Evolutionary conservation across 2,329 filamentous ascomycete genomes (phyloP), one percentile per base, ranked within the genome.

Genomic region (Emmonsiellopsis sp.): DNA sequence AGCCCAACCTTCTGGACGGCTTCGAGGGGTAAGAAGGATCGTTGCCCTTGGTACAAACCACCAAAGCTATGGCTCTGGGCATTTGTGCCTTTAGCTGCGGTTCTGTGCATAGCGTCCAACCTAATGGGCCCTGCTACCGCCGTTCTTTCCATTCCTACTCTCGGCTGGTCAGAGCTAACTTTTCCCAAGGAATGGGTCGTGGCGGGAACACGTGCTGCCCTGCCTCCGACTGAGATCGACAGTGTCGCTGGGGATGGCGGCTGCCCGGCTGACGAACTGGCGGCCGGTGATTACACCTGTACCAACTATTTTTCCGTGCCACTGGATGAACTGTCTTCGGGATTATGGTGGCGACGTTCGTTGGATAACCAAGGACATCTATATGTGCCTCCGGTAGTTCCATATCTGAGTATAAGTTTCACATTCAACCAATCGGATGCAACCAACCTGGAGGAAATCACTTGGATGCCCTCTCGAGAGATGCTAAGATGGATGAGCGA

Each of bases 111-210:
- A 8, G 34, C 65, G 1, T 62, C 60, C 49, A 68, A 65, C 40
- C 52, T 68, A 4, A 68, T 67, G 62, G 64, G 64, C 9, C 63
- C 65, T 8, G 60, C 62, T 5, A 59, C 58, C 10, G 63, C 64
- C 10, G 62, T 65, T 1, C 51, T 66, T 6, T 58, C 62, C 6
- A 51, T 66, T 2, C 64, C 62, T 2, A 59, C 55, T n/a, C 46
- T 65, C 39, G 57, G 61, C 34, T 65, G 60, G 60, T 36, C 62
- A 9, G 53, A 60, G 8, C 27, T 13, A 11, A 44, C 48, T 17
- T 36, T 34, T 34, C 58, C 46, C 31, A 32, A 31, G 31, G 49
- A 50, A n/a, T 39, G 53, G 34, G 13, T n/a, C 5, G 34, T 52
- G 21, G 52, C 53, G n/a, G 17, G 13, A 21, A 31, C 33, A n/a